Base-by-base conservation (phyloP, 2,329 filamentous ascomycete species). In the Aspergillus niger region DNA sequence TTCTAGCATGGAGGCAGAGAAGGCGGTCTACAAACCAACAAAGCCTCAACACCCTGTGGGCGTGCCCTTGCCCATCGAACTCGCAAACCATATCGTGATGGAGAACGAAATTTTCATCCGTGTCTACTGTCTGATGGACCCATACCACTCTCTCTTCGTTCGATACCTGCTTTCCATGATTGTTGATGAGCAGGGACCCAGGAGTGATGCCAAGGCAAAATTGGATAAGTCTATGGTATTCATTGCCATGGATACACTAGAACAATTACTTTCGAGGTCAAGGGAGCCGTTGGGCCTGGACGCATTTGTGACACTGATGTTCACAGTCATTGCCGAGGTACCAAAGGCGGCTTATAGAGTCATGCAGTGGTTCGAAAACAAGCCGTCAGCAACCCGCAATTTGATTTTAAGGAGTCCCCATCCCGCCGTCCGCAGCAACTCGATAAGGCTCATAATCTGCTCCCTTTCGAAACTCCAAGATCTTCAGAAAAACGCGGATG, bases 81-180 rank as follows among this genome's bases (percentile, higher is more conserved):
- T 86, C 48, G 74, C 79, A 47, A 77, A 81, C 47, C 81, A 86
- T 58, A 91, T 96, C 59, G 80, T 84, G 10, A 77, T 81, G 60
- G 88, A 94, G 54, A 97, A 97, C 67, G 87, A 90, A 62, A 67
- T 85, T 2, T 84, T 91, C 24, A 82, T 96, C 50, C 86, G 89
- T 56, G 86, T 89, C 17, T 92, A 96, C 70, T 93, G 90, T 72
- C 81, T 96, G 24, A 91, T 90, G 68, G 92, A 96, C 68, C 85
- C 86, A 1, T 82, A 82, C 32, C 91, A 96, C 69, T 81, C 87
- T 2, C 77, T 79, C 1, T 91, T 96, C 65, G 83, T 92, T 15
- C 80, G 83, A 38, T 81, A 82, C 57, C 79, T 91, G 39, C 82
- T 95, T 30, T 75, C 79, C 7, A 83, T 85, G 41, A 77, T 88